Evolutionary conservation across 208 protist species (phyloP).

Genomic region (Trichomonas gallinae): DNA sequence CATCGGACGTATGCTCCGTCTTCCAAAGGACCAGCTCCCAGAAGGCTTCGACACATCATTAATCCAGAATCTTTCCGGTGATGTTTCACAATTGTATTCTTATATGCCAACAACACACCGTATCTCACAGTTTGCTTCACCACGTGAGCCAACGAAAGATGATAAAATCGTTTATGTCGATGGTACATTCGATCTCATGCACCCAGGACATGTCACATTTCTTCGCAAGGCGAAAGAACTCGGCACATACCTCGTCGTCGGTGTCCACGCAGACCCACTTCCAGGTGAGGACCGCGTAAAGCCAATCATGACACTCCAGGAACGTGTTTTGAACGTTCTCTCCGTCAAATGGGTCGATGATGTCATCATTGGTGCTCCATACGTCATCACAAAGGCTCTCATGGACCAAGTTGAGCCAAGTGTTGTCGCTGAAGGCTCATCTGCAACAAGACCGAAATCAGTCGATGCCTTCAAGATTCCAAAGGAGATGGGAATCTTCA

Average conservation of each 20-base stretch:
- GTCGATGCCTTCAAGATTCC: not conserved
- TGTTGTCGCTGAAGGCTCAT: not conserved
- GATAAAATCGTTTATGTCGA: constrained; percentile 84
- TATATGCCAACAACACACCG: constrained; percentile 70
- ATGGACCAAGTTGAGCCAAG: constrained; percentile 40
- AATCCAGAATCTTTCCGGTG: not conserved
- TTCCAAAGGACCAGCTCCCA: constrained; percentile 58
- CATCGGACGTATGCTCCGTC: constrained; percentile 82
- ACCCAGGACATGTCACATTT: constrained; percentile 34
- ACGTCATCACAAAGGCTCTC: constrained; percentile 65
- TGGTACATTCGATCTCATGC: constrained; percentile 87
- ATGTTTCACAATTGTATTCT: not conserved
- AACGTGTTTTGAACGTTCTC: constrained; percentile 80
- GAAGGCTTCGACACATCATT: not conserved
- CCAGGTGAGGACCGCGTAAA: constrained; percentile 67
- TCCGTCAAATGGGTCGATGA: constrained; percentile 86
- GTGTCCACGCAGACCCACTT: constrained; percentile 70
- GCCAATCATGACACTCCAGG: constrained; percentile 94
- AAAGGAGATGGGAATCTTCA: not conserved
- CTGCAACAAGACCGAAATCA: not conserved
- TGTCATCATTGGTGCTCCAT: constrained; percentile 87
- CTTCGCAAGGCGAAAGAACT: constrained; percentile 69
- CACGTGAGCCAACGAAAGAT: constrained; percentile 45
- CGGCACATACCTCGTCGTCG: constrained; percentile 82
- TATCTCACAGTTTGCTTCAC: constrained; percentile 75